Conservation (phyloP, 441 rosid genomes). For the Adansonia grandidieri region DNA sequence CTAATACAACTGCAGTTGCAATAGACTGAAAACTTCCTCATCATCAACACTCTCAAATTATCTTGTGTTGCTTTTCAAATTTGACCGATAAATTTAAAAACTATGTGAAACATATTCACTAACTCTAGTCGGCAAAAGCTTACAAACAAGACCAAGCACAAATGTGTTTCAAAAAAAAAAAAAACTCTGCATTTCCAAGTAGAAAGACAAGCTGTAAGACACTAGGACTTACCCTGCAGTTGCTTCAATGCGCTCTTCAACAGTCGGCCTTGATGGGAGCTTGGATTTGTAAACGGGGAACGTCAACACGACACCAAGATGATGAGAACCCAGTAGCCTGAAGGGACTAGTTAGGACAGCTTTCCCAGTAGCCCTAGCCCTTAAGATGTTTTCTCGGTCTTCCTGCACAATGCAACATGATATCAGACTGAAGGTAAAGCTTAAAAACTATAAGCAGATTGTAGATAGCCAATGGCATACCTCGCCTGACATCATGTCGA, state of each 20-base stretch:
- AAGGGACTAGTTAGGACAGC: slow-evolving; percentile 93
- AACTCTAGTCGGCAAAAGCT: not conserved
- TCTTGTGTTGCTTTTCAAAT: not conserved
- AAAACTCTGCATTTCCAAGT: not conserved
- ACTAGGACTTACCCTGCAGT: slow-evolving; percentile 68
- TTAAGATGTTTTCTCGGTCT: slow-evolving; percentile 83
- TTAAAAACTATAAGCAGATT: slow-evolving; percentile 24
- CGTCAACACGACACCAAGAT: slow-evolving; percentile 94
- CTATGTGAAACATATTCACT: not conserved
- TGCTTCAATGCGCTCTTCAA: slow-evolving; percentile 70
- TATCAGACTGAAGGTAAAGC: not conserved
- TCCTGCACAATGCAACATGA: slow-evolving; percentile 54
- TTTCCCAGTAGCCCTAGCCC: slow-evolving; percentile 86
- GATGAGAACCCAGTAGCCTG: slow-evolving; percentile 81
- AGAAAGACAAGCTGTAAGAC: not conserved
- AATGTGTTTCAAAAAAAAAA: not conserved
- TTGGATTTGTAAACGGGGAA: slow-evolving; percentile 88
- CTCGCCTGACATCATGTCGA: slow-evolving; percentile 99
- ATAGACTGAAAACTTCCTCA: not conserved
- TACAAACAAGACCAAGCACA: not conserved
- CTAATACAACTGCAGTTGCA: not conserved
- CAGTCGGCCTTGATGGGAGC: slow-evolving; percentile 68
- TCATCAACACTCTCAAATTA: not conserved
- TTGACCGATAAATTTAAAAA: not conserved
- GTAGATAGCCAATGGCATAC: slow-evolving; percentile 42